A percentile compares a stretch with the other conserved stretches of the same genome.
These are phyloP conservation scores for Fusarium lateritium DNA, from an alignment of 2,329 filamentous ascomycete species.

Conservation along the genomic window DNA sequence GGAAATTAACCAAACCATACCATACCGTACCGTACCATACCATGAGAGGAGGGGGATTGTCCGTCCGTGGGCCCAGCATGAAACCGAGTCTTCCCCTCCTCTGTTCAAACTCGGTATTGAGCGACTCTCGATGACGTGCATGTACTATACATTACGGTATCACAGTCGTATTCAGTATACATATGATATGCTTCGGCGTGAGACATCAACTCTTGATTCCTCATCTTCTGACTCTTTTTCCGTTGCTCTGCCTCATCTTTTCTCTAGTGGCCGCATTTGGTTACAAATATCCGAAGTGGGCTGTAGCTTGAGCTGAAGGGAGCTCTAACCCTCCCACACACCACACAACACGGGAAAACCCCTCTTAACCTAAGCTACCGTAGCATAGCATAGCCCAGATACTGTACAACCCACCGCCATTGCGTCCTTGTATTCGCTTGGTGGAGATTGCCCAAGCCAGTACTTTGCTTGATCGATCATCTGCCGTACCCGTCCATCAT, in stretches of 20 bases:
- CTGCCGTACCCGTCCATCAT: conserved; percentile 25
- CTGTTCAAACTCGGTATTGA: conserved; percentile 23
- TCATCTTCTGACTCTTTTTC: conserved; percentile 6
- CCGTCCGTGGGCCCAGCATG: conserved; percentile 27
- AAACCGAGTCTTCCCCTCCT: conserved; percentile 30
- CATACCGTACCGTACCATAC: conserved; percentile 1
- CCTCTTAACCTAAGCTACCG: conserved; percentile 12
- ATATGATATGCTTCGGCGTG: conserved; percentile 1
- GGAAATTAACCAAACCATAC: not conserved
- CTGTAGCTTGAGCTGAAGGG: conserved; percentile 42
- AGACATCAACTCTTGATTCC: conserved; percentile 3
- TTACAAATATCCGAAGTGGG: conserved; percentile 36
- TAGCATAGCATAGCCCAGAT: not conserved
- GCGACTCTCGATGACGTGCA: conserved; percentile 40
- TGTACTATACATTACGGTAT: conserved; percentile 7
- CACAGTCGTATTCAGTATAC: conserved; percentile 3
- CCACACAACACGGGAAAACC: conserved; percentile 16
- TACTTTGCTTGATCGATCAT: conserved; percentile 28
- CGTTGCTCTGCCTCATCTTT: not conserved
- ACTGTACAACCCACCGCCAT: conserved; percentile 28
- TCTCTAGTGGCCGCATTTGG: conserved; percentile 15
- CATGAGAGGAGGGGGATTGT: conserved; percentile 28
- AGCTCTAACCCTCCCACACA: conserved; percentile 31
- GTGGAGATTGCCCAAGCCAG: not conserved
- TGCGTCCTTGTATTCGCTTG: conserved; percentile 25